A percentile compares a stretch with the other conserved stretches of the same genome.
phyloP scores from a whole-genome alignment of 495 filamentous ascomycete species.

The Penicillium bovifimosum region DNA sequence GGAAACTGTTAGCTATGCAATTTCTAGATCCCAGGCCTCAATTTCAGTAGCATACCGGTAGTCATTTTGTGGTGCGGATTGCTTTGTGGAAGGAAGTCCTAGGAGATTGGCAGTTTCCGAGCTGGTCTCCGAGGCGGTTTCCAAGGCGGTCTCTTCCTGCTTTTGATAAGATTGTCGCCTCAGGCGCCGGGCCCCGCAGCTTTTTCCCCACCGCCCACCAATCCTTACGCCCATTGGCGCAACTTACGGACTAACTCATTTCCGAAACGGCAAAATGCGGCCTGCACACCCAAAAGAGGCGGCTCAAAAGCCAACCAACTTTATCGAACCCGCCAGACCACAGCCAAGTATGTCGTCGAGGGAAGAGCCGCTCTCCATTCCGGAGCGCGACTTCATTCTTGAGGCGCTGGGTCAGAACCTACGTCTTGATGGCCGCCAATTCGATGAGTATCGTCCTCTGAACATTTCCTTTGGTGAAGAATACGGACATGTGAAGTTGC shows the following conservation, averaged over 20 bases:
- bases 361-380: constrained; percentile 76
- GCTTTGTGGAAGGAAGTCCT: not conserved
- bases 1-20: constrained; percentile 24
- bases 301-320: constrained; percentile 20
- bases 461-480: constrained; percentile 81
- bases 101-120: not conserved
- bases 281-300: constrained; percentile 20
- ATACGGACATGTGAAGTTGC: constrained; percentile 84
- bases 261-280: constrained; percentile 21
- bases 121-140: too few relatives aligned
- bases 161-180: not conserved
- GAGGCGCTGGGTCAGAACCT: constrained; percentile 69
- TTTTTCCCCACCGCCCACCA: constrained; percentile 9
- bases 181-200: not conserved
- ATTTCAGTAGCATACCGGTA: constrained; percentile 45
- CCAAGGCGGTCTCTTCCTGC: not conserved
- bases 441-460: constrained; percentile 72
- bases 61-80: constrained; percentile 48
- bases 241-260: not conserved
- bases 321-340: constrained; percentile 20
- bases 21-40: not conserved
- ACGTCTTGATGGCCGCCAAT: constrained; percentile 74
- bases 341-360: constrained; percentile 76
- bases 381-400: constrained; percentile 70
- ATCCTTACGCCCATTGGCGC: constrained; percentile 1